Percentiles rank a stretch among this genome's conserved stretches.
Evolutionary conservation across 768 basidiomycete species (phyloP).

Genomic region (Mrakia frigida): DNA sequence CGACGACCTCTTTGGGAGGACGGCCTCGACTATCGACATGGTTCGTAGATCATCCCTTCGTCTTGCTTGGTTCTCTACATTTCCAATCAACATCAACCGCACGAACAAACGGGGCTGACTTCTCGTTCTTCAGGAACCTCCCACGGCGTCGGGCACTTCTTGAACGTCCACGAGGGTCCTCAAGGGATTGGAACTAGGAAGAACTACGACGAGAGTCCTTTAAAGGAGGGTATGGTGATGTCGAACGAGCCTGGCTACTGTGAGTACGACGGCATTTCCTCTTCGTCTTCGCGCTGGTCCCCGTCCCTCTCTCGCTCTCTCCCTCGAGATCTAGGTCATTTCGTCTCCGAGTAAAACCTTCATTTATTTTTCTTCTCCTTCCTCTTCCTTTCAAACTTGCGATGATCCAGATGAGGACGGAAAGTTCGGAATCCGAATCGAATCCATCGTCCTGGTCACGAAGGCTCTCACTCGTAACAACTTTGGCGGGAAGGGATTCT

Average conservation of each 20-base stretch:
- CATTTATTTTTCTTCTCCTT: too few species aligned
- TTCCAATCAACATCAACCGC: too few species aligned
- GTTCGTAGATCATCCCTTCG: too few species aligned
- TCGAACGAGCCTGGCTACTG: conserved; percentile 29
- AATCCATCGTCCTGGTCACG: conserved; percentile 76
- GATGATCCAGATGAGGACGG: conserved; percentile 53
- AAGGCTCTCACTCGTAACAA: conserved; percentile 64
- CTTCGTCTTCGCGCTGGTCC: too few species aligned
- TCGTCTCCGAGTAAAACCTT: too few species aligned
- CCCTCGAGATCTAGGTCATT: too few species aligned
- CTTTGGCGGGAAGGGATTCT: conserved; percentile 78
- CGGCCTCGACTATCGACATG: conserved; percentile 47
- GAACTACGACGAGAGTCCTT: conserved; percentile 62
- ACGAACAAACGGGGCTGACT: too few species aligned
- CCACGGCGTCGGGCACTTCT: conserved; percentile 74
- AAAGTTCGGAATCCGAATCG: conserved; percentile 87
- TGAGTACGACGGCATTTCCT: background rate
- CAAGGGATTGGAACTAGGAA: conserved; percentile 68
- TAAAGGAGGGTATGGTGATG: conserved; percentile 51
- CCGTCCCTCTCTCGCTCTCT: background rate
- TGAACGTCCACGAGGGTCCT: conserved; percentile 67
- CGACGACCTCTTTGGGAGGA: conserved; percentile 35
- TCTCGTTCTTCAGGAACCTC: conserved; percentile 34
- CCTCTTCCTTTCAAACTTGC: background rate
- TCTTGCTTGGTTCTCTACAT: too few species aligned